Evolutionary conservation across 768 basidiomycete species (phyloP), one percentile per base, ranked within the genome.

Genomic region (Mycena indigotica): DNA sequence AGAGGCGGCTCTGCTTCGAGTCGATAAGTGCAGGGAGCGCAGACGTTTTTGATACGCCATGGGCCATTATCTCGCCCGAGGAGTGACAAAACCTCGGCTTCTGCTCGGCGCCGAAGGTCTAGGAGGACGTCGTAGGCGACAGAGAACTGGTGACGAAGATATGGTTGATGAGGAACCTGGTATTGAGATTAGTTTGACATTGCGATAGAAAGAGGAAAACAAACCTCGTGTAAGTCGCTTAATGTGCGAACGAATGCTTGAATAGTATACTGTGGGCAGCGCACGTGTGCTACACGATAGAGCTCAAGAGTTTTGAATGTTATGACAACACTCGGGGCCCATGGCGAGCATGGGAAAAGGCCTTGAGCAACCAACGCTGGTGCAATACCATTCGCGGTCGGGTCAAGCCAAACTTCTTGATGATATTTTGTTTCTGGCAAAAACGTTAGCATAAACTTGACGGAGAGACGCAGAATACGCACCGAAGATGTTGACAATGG

Each of bases 21-120:
- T 49, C 65, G 52, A 44, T 69, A 66, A 16, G 41, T 60, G 53
- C 71, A 72, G 3, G 63, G 28, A 3, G 70, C 66, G 52, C 71
- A 73, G 12, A 64, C 50, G 48, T 72, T 52, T 41, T 58, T 52
- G 4, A 72, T 26, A 2, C 62, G 59, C 66, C 65, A 69, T n/a
- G 65, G 46, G 3, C 54, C 50, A n/a, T 16, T 30, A 28, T 68
- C 50, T 6, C 63, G 56, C 12, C 58, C 62, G 13, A 72, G 62
- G 8, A 54, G 54, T 19, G 39, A 10, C 12, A 48, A 28, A 21
- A 63, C 58, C 2, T 19, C 52, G 16, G 40, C 28, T n/a, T 63
- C 60, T 2, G 60, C 41, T 17, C 17, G 29, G 4, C 58, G 56
- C 3, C 50, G 53, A 10, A 66, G 26, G 10, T 52, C 55, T 0